These are phyloP conservation scores for Neopestalotiopsis clavispora DNA, from an alignment of 2,329 filamentous ascomycete species.

Conservation along the genomic window DNA sequence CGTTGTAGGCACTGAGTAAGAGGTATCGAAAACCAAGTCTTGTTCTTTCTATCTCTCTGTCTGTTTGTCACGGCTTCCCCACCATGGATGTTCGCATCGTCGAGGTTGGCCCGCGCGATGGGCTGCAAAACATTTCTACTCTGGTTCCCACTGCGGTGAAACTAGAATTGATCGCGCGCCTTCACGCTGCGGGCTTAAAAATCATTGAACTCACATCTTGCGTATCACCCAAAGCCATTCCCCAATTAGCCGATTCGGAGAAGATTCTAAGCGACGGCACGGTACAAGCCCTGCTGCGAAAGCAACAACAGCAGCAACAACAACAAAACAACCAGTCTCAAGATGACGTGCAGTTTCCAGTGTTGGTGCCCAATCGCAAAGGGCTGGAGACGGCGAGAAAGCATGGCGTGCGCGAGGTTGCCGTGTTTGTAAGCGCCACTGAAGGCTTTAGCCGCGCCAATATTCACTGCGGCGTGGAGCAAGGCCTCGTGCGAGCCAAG, in stretches of 20 bases:
- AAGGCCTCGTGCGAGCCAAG: constrained; percentile 44
- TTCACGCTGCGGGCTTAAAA: background rate
- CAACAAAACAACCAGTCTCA: background rate
- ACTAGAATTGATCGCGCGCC: background rate
- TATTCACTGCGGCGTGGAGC: constrained; percentile 62
- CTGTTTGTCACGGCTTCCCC: too few relatives aligned
- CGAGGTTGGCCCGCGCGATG: constrained; percentile 7
- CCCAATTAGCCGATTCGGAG: background rate
- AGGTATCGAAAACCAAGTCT: too few relatives aligned
- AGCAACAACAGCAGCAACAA: background rate
- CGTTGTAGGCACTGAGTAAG: too few relatives aligned
- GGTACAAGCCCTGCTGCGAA: background rate
- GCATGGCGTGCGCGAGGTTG: constrained; percentile 35
- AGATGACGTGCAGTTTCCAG: background rate
- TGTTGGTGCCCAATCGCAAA: constrained; percentile 33
- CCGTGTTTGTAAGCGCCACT: constrained; percentile 64
- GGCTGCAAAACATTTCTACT: constrained; percentile 1
- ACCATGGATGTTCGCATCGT: constrained; percentile 7
- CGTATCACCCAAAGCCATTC: background rate
- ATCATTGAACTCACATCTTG: background rate
- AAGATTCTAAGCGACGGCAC: background rate
- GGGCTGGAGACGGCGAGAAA: constrained; percentile 50
- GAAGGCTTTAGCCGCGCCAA: constrained; percentile 63
- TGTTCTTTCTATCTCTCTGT: background rate
- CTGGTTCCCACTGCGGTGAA: background rate